phyloP scores from a whole-genome alignment of 495 filamentous ascomycete species.

The Cenococcum geophilum region DNA sequence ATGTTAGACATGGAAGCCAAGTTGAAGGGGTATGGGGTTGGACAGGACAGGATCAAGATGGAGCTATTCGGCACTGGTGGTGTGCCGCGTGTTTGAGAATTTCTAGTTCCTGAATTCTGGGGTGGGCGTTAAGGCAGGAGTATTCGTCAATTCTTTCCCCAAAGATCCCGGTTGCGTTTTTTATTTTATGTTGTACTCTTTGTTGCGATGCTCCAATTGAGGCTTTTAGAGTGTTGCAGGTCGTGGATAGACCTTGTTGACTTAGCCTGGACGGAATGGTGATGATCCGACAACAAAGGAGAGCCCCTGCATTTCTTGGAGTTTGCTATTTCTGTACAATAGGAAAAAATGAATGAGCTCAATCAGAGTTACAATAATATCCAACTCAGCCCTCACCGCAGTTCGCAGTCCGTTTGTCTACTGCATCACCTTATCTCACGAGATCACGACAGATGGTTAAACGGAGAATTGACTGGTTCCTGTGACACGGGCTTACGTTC shows the following conservation, averaged over 20 bases:
- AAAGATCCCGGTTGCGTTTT: neutral
- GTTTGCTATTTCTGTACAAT: neutral
- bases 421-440: too few species aligned
- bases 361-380: neutral
- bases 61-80: constrained; percentile 63
- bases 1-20: constrained; percentile 52
- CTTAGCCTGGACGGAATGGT: neutral
- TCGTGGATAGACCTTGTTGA: neutral
- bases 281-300: neutral
- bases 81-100: constrained; percentile 10
- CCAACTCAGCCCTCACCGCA: neutral
- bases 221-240: neutral
- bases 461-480: constrained; percentile 1
- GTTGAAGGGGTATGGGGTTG: constrained; percentile 50
- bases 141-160: neutral
- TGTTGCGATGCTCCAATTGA: neutral
- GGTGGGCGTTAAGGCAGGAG: too few species aligned
- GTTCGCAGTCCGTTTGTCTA: neutral
- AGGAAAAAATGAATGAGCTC: neutral
- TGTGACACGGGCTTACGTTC: neutral
- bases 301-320: neutral
- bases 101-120: neutral
- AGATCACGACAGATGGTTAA: too few species aligned
- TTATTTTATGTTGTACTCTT: neutral
- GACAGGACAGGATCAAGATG: constrained; percentile 51